Conservation (phyloP, 1,284 basidiomycete species). For the Naganishia albida region DNA sequence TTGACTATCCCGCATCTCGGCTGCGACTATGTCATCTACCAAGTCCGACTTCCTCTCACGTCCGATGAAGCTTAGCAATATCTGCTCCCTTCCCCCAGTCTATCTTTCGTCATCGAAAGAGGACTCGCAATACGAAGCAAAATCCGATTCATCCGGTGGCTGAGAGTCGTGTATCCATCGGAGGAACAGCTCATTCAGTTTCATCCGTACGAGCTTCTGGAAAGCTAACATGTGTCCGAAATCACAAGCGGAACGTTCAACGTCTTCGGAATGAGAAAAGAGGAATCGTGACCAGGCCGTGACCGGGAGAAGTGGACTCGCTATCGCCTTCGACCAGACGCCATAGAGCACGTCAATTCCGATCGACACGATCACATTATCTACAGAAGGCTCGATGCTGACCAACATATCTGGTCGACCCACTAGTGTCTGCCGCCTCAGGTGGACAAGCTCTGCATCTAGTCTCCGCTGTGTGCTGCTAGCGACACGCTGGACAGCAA, state of each 20-base stretch:
- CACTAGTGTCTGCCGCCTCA: neutral
- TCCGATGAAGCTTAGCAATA: too few relatives aligned
- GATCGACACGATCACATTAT: neutral
- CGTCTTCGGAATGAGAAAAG: neutral
- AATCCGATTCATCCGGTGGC: too few relatives aligned
- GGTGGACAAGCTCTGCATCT: neutral
- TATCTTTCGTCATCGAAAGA: too few relatives aligned
- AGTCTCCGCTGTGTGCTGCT: neutral
- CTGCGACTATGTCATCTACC: too few relatives aligned
- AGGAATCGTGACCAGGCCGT: too few relatives aligned
- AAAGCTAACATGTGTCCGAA: neutral
- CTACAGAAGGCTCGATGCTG: neutral
- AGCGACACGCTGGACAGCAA: too few relatives aligned
- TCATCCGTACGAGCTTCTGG: neutral
- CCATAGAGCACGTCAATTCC: neutral
- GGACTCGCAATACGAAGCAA: neutral
- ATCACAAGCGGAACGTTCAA: neutral
- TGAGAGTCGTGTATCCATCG: neutral
- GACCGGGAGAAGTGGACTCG: neutral
- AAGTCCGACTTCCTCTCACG: too few relatives aligned
- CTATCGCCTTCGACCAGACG: neutral
- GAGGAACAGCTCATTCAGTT: neutral
- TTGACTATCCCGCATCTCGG: too few relatives aligned
- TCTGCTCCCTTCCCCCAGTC: too few relatives aligned
- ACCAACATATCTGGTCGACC: neutral